Conservation (phyloP, 257 asterid genomes). For the Solanum sitiens region DNA sequence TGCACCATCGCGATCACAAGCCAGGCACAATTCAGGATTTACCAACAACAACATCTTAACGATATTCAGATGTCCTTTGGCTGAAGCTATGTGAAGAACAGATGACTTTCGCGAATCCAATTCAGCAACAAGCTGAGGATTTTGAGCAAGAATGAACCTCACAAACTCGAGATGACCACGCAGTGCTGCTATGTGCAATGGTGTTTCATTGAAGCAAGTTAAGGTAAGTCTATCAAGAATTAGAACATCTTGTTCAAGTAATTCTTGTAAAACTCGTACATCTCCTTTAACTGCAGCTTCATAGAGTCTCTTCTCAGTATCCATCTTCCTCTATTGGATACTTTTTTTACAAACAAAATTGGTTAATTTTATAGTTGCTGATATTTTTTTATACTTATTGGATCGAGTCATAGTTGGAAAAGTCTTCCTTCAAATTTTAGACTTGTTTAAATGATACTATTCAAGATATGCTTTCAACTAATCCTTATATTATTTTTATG, state of each 20-base stretch:
- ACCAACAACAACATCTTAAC: not conserved
- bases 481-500: not conserved
- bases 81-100: conserved; percentile 39
- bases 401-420: not conserved
- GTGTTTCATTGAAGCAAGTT: conserved; percentile 24
- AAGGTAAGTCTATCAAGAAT: conserved; percentile 26
- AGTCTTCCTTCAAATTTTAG: not conserved
- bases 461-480: not conserved
- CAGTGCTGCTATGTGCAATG: conserved; percentile 34
- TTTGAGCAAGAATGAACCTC: conserved; percentile 7
- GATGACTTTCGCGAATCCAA: conserved; percentile 23
- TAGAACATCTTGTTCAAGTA: conserved; percentile 15
- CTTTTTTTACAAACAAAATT: not conserved
- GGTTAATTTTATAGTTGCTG: not conserved
- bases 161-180: conserved; percentile 17
- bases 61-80: conserved; percentile 21
- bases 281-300: conserved; percentile 30
- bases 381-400: not conserved
- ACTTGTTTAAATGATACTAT: not conserved
- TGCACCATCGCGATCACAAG: conserved; percentile 36
- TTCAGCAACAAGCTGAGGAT: conserved; percentile 16
- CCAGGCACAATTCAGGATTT: conserved; percentile 29
- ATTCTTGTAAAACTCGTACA: not conserved
- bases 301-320: conserved; percentile 20
- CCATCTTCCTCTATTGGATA: not conserved